These are phyloP conservation scores for Fusarium sp. DNA, from an alignment of 2,329 filamentous ascomycete species.

Conservation along the genomic window DNA sequence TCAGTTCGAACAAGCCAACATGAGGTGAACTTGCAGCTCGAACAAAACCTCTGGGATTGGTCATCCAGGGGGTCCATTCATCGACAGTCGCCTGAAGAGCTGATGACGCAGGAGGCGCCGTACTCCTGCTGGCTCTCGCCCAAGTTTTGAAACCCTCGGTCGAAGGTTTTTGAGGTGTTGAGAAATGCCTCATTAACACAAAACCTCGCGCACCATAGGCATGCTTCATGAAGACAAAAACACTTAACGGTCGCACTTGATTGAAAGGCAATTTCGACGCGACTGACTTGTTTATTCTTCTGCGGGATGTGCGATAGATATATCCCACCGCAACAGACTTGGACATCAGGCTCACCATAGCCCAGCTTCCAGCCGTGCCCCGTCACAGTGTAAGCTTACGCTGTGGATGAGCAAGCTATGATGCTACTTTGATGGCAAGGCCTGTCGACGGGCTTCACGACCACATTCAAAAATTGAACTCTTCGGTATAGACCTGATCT, in stretches of 20 bases:
- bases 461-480: slow-evolving; percentile 3
- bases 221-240: slow-evolving; percentile 22
- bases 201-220: slow-evolving; percentile 4
- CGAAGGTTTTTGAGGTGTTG: slow-evolving; percentile 8
- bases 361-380: background rate
- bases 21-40: slow-evolving; percentile 49
- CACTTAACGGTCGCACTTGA: slow-evolving; percentile 38
- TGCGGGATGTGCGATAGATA: slow-evolving; percentile 41
- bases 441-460: slow-evolving; percentile 31
- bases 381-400: background rate
- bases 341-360: slow-evolving; percentile 12
- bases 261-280: slow-evolving; percentile 38
- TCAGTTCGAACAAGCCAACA: slow-evolving; percentile 74
- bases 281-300: slow-evolving; percentile 36
- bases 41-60: slow-evolving; percentile 12
- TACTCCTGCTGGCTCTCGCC: slow-evolving; percentile 18
- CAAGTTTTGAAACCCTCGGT: slow-evolving; percentile 16
- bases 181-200: background rate
- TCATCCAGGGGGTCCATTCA: slow-evolving; percentile 16
- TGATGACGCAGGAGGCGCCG: slow-evolving; percentile 11
- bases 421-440: slow-evolving; percentile 6
- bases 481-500: slow-evolving; percentile 15
- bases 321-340: slow-evolving; percentile 37
- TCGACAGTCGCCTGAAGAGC: slow-evolving; percentile 24
- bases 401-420: background rate